Evolutionary conservation across 805 yeast genomes (phyloP), one percentile per base, ranked within the genome.

Genomic region (Ogataea parapolymorpha): DNA sequence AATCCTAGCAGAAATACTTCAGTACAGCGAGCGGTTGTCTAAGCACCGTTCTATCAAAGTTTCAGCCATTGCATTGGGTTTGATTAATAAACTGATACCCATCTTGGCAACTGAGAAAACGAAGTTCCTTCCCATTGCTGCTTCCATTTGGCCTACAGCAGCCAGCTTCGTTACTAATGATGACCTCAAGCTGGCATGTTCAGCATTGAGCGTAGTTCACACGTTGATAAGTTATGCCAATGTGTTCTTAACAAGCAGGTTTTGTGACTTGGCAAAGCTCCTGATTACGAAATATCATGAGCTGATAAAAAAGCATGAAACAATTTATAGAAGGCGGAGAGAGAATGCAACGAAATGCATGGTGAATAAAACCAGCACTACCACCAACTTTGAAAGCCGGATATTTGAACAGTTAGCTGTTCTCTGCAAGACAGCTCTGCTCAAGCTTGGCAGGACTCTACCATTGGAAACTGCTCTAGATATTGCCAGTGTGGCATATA

Each of bases 11-110:
- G 76, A 77, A 40, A 79, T 91, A 3, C 68, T 79, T 39, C 73
- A 69, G 5, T 86, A 88, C 56, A 82, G 91, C 6, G 84, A 85
- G 39, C 66, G 86, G 43, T 38, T 77, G 25, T 62, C 87, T 26
- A 79, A 86, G 2, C 93, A 85, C 51, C 75, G 77, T 2, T 82
- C 95, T 0, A 59, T 71, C 2, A 62, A 70, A 3, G 59, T 91
- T 23, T 72, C 77, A 31, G 56, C 74, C 3, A 81, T 78, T 44
- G 71, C 88, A 5, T 58, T 90, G 39, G 66, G 62, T 24, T 70
- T 85, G 1, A 56, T 75, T 14, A 51, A 59, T 5, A 58, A 64
- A 13, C 60, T 71, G 0, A 44, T 78, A 3, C 83, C 84, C 0
- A 54, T 81, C 18, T 58, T 85, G 16, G 74, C 85, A 0, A 70